Evolutionary conservation across 768 basidiomycete species (phyloP).

Genomic region (Serpula lacrymans): DNA sequence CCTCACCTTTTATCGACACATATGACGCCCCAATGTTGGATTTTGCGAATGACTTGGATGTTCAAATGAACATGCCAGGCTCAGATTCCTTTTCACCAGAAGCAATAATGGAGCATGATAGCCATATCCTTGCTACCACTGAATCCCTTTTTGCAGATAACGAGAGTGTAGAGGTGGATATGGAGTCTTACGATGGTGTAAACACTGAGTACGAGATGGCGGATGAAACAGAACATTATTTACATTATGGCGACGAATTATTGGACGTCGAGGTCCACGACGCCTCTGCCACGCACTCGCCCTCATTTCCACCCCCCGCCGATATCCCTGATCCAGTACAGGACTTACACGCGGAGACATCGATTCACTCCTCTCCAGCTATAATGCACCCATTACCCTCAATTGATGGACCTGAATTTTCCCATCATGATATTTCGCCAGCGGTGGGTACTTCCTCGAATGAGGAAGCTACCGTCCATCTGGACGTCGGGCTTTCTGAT

Average conservation of each 20-base stretch:
- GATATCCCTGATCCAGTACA: constrained; percentile 10
- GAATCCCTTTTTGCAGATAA: constrained; percentile 29
- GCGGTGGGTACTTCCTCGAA: background rate
- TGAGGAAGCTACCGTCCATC: background rate
- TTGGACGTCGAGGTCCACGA: constrained; percentile 42
- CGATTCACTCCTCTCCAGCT: background rate
- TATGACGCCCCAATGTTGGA: constrained; percentile 68
- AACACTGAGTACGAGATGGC: constrained; percentile 48
- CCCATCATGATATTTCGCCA: no score
- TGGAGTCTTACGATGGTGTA: constrained; percentile 51
- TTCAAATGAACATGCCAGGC: constrained; percentile 48
- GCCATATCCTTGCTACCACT: constrained; percentile 22
- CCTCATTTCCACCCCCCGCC: constrained; percentile 12
- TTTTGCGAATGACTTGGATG: constrained; percentile 53
- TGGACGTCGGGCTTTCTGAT: no score
- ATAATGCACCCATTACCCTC: background rate
- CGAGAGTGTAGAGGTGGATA: constrained; percentile 59
- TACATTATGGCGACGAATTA: constrained; percentile 22
- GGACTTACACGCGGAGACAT: no score
- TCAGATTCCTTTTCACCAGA: constrained; percentile 50
- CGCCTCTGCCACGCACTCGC: constrained; percentile 31
- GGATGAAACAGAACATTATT: constrained; percentile 28
- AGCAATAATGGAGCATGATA: constrained; percentile 60
- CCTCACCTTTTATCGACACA: constrained; percentile 37
- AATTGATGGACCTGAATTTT: no score